Conservation (phyloP, 495 filamentous ascomycete genomes). For the Trichocladium uniseriatum region DNA sequence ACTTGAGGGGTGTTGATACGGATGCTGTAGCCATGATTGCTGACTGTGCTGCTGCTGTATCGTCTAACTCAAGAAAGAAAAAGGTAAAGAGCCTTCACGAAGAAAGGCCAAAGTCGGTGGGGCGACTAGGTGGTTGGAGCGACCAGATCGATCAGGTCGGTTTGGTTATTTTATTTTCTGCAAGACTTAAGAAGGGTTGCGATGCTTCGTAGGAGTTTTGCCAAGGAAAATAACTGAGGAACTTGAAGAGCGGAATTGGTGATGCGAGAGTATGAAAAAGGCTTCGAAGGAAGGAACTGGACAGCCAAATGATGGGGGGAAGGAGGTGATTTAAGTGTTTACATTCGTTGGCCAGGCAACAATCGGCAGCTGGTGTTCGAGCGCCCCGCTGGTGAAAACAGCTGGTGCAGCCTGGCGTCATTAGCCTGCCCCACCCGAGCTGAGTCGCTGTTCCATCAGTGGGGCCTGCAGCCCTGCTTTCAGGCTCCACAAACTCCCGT, state of each 20-base stretch:
- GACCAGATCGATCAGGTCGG: background rate
- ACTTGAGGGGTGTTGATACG: slow-evolving; percentile 87
- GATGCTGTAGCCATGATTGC: slow-evolving; percentile 74
- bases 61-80: slow-evolving; percentile 33
- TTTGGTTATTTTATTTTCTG: background rate
- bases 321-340: slow-evolving; percentile 9
- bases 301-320: background rate
- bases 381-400: background rate
- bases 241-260: background rate
- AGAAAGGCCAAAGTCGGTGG: slow-evolving; percentile 12
- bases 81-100: background rate
- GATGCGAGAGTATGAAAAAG: slow-evolving; percentile 1
- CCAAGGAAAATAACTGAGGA: background rate
- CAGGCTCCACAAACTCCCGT: too few species aligned
- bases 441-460: too few species aligned
- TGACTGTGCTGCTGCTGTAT: slow-evolving; percentile 26
- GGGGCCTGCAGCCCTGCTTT: too few species aligned
- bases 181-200: background rate
- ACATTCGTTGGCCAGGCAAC: slow-evolving; percentile 8
- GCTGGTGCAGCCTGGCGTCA: background rate
- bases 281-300: background rate
- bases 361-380: background rate
- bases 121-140: background rate
- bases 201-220: slow-evolving; percentile 1
- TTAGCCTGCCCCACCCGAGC: background rate